Base-by-base conservation (phyloP, 331 rosid genomes). In the Erythrophleum ivorense region DNA sequence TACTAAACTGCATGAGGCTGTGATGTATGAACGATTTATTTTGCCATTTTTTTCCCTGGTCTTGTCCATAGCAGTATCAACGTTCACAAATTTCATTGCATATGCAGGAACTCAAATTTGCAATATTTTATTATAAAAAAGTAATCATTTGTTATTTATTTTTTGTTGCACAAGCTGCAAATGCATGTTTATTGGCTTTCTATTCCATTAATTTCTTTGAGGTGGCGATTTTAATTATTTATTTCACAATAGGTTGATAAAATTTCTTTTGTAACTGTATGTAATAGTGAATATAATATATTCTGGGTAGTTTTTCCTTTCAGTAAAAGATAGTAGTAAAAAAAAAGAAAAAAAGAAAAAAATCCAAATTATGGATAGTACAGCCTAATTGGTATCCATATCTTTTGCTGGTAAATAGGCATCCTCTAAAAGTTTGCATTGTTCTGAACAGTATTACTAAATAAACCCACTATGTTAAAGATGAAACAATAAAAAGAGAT, bases 341-440 rank as follows among this genome's bases (percentile, higher is more conserved):
- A 54, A 41, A 29, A 41, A 46, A 52, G 38, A 60, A n/a, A n/a
- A n/a, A n/a, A n/a, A n/a, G 40, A 8, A 71, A 12, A 16, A 31
- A 5, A 50, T 71, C 46, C 63, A 13, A 24, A 29, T 36, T 29
- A 38, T 83, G 62, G 71, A 36, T 58, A 18, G 18, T 18, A 55
- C 19, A 57, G 53, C 73, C 36, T 12, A 18, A 59, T 13, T 74
- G 60, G 59, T 12, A 19, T 62, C 41, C 6, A 33, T 62, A 33
- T 40, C 52, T 52, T 81, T 14, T 71, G 77, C 16, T 81, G 63
- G 45, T 79, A 54, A 70, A 57, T 57, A 40, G 40, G 0, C 24
- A 6, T 46, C 75, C 40, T 5, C 75, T 71, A 13, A 45, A 46
- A 43, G 34, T 19, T 19, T 15, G 13, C 9, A 15, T 64, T 63